These are phyloP conservation scores for Rhodotorula graminis DNA, from an alignment of 768 basidiomycete species.

Conservation along the genomic window DNA sequence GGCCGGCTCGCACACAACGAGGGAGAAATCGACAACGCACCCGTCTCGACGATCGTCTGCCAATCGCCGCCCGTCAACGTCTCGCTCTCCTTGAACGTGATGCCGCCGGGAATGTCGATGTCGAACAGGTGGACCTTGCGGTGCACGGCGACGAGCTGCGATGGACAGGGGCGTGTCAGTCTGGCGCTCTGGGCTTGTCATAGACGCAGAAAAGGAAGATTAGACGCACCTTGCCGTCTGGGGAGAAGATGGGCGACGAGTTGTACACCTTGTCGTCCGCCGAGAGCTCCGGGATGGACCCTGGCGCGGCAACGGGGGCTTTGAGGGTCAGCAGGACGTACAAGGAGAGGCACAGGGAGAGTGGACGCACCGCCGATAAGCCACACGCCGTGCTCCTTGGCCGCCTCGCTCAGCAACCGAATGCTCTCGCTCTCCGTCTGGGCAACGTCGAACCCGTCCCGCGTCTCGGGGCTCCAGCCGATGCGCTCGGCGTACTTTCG, in stretches of 20 bases:
- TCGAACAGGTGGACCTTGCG: constrained; percentile 96
- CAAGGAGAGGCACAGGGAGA: too few relatives aligned
- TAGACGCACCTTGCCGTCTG: constrained; percentile 19
- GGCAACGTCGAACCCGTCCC: constrained; percentile 56
- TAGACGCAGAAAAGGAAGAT: too few relatives aligned
- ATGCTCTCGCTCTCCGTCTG: constrained; percentile 68
- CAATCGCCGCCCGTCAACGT: constrained; percentile 61
- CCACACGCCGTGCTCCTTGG: constrained; percentile 75
- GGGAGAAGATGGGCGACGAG: constrained; percentile 54
- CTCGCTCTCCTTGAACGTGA: constrained; percentile 67
- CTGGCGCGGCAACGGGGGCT: constrained; percentile 50
- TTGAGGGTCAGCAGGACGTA: too few relatives aligned
- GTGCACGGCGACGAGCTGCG: constrained; percentile 53
- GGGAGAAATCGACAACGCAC: constrained; percentile 48
- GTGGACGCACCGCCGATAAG: constrained; percentile 80
- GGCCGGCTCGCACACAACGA: not conserved
- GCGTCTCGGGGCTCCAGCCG: constrained; percentile 52
- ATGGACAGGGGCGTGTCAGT: too few relatives aligned
- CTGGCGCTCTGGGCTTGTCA: too few relatives aligned
- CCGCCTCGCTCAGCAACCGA: constrained; percentile 71
- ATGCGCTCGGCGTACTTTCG: constrained; percentile 51
- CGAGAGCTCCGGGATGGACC: constrained; percentile 86
- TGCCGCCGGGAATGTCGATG: constrained; percentile 87
- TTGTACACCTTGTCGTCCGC: constrained; percentile 71
- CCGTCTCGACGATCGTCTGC: constrained; percentile 79